phyloP scores from a whole-genome alignment of 2,329 filamentous ascomycete genomes.

The Curvularia verruculosa region DNA sequence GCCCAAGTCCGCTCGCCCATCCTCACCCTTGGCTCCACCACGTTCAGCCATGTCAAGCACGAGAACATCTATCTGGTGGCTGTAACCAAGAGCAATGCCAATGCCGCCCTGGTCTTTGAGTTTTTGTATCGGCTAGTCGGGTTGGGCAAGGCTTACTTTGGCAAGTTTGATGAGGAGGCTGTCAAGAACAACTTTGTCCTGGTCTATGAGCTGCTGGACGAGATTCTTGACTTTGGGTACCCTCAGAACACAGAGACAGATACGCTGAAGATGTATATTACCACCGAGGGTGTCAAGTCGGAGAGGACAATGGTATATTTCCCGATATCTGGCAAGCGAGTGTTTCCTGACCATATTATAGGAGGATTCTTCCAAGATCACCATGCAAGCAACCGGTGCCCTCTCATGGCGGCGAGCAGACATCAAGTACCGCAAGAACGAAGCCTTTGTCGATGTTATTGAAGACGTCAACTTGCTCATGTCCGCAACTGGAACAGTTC shows the following conservation, averaged over 20 bases:
- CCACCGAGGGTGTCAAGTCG: slow-evolving; percentile 96
- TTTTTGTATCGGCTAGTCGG: slow-evolving; percentile 92
- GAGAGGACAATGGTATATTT: slow-evolving; percentile 67
- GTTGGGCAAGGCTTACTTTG: slow-evolving; percentile 94
- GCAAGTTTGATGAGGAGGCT: slow-evolving; percentile 98
- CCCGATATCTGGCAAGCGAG: background rate
- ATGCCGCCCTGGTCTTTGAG: slow-evolving; percentile 96
- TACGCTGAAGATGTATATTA: slow-evolving; percentile 99
- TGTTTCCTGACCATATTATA: slow-evolving; percentile 29
- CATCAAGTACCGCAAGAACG: slow-evolving; percentile 99
- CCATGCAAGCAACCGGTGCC: slow-evolving; percentile 97
- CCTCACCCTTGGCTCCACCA: slow-evolving; percentile 94
- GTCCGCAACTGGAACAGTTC: slow-evolving; percentile 94
- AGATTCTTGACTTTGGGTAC: slow-evolving; percentile 98
- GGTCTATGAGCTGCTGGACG: slow-evolving; percentile 95
- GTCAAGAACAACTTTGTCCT: slow-evolving; percentile 99
- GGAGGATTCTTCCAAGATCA: slow-evolving; percentile 96
- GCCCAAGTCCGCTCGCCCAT: slow-evolving; percentile 97
- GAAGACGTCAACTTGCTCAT: slow-evolving; percentile 99
- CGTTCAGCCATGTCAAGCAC: slow-evolving; percentile 99
- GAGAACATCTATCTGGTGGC: slow-evolving; percentile 99
- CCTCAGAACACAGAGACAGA: slow-evolving; percentile 99
- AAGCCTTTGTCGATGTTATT: slow-evolving; percentile 98
- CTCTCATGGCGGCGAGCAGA: slow-evolving; percentile 96
- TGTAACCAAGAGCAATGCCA: slow-evolving; percentile 98